Percentiles rank a stretch among this genome's conserved stretches.
These are phyloP conservation scores for Metschnikowia kofuensis DNA, from an alignment of 805 yeast genomes.

Conservation along the genomic window DNA sequence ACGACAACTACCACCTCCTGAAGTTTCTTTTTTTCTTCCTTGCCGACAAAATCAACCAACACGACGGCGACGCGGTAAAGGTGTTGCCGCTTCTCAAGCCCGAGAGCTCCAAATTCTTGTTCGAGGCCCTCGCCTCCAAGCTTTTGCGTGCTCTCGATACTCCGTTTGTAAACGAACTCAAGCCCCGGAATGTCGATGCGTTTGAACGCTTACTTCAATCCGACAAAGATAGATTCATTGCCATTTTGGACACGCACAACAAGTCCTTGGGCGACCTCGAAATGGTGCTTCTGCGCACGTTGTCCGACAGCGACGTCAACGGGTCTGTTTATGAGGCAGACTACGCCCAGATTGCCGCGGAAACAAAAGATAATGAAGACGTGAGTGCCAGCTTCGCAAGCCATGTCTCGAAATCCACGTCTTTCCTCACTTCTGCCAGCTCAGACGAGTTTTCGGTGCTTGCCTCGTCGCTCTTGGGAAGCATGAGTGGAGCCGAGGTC, in stretches of 20 bases:
- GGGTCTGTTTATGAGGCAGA: conserved; percentile 23
- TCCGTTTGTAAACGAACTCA: conserved; percentile 13
- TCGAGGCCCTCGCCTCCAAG: conserved; percentile 16
- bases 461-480: conserved; percentile 41
- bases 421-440: conserved; percentile 35
- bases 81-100: conserved; percentile 25
- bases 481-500: conserved; percentile 29
- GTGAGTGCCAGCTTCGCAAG: not conserved
- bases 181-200: conserved; percentile 16
- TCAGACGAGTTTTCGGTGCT: conserved; percentile 43
- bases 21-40: conserved; percentile 32
- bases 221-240: conserved; percentile 21
- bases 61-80: conserved; percentile 17
- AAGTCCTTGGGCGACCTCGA: conserved; percentile 35
- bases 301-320: conserved; percentile 28
- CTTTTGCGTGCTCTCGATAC: conserved; percentile 9
- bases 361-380: not conserved
- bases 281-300: conserved; percentile 65
- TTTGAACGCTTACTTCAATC: conserved; percentile 23
- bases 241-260: conserved; percentile 18
- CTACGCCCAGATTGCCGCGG: conserved; percentile 3
- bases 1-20: conserved; percentile 28
- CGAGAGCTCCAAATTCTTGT: conserved; percentile 13
- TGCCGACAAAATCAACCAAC: conserved; percentile 22
- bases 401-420: conserved; percentile 17